Evolutionary conservation across 495 filamentous ascomycete genomes (phyloP), one percentile per base, ranked within the genome.

Genomic region (Cairneyella variabilis): DNA sequence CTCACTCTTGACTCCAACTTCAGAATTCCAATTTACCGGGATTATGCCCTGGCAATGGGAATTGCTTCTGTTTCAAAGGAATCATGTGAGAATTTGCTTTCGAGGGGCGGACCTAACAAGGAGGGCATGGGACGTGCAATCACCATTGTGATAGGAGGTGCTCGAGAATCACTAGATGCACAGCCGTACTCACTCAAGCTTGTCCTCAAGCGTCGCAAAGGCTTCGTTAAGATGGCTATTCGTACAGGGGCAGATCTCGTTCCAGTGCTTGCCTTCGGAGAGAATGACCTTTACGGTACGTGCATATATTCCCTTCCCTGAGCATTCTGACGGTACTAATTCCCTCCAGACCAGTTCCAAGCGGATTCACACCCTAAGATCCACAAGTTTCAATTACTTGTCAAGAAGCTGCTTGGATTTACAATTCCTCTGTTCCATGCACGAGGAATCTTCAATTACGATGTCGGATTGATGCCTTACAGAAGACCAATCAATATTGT

Each of bases 211-310:
- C 77, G 86, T 34, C 83, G 93, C 17, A 92, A 95, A 56, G 93
- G 93, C 2, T 97, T 97, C 61, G 76, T 97, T 66, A 97, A 95
- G 71, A 74, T 97, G 21, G 92, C 93, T 0, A 84, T 97, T 36
- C 83, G 90, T 40, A 90, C 85, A 4, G 90, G 91, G 20, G 92
- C 92, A 1, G 93, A 95, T 62, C 69, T 98, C 1, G 93, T 98
- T 0, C 93, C 93, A 0, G 90, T 96, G 0, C 69, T 98, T 1
- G 84, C 82, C 2, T 97, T 98, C 65, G 93, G 93, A 23, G 93
- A 98, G 71, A 97, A 97, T 62, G 89, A 97, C 54, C 71, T 98
- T 0, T 98, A 97, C 70, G 89, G n/a, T n/a, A n/a, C n/a, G n/a
- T n/a, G n/a, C n/a, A n/a, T n/a, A n/a, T n/a, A n/a, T n/a, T n/a